Percentiles rank a stretch among this genome's conserved stretches.
Conservation (phyloP, 257 asterid species). For the Gentiana straminea region DNA sequence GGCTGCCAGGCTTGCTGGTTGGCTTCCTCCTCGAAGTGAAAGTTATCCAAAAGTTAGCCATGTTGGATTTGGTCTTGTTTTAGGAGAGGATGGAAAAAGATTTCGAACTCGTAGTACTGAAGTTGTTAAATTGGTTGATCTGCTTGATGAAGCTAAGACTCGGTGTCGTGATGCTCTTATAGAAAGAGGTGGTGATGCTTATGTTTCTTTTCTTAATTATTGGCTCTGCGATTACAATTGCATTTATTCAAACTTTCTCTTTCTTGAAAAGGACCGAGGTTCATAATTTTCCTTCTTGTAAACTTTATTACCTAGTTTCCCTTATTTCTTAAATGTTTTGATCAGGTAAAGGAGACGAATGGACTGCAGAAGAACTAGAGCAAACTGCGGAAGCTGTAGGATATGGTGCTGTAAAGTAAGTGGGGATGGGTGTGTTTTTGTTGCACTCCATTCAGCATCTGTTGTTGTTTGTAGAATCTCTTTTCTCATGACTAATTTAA, state of each 20-base stretch:
- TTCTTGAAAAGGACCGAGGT: too few relatives aligned
- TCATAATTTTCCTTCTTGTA: too few relatives aligned
- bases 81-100: slow-evolving; percentile 88
- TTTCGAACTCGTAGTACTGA: slow-evolving; percentile 88
- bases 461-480: not conserved
- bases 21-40: slow-evolving; percentile 75
- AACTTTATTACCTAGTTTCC: not conserved
- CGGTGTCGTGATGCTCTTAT: slow-evolving; percentile 59
- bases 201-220: not conserved
- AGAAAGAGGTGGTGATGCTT: slow-evolving; percentile 51
- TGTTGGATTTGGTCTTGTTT: slow-evolving; percentile 88
- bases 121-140: slow-evolving; percentile 79
- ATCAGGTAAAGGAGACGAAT: slow-evolving; percentile 63
- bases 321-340: slow-evolving; percentile 9
- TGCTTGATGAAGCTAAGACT: slow-evolving; percentile 86
- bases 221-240: not conserved
- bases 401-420: slow-evolving; percentile 94
- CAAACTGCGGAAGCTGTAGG: slow-evolving; percentile 93
- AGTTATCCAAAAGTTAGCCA: slow-evolving; percentile 73
- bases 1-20: slow-evolving; percentile 87
- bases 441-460: not conserved
- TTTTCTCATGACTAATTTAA: slow-evolving; percentile 6
- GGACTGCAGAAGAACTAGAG: slow-evolving; percentile 89
- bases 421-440: not conserved
- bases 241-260: too few relatives aligned